Base-by-base conservation (phyloP, 2,329 filamentous ascomycete genomes). In the Huntiella omanensis region DNA sequence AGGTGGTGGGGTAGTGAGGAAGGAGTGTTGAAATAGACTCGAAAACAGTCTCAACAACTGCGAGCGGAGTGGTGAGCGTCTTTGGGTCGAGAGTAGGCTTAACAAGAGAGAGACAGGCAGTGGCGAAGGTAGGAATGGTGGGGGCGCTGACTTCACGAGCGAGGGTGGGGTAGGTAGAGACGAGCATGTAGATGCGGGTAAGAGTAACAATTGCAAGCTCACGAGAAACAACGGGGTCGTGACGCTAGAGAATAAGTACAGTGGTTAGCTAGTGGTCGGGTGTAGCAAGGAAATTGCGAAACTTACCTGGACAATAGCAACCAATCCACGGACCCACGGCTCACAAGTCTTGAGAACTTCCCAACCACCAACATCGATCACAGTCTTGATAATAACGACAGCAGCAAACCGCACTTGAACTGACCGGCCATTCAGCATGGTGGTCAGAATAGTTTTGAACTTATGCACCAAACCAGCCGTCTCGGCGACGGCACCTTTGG, bases 81-180 rank as follows among this genome's bases (percentile, higher is more conserved):
- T 55, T 54, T 5, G 56, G 52, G 52, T 64, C 63, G 19, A 59
- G 61, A 2, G 65, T 59, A 0, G 63, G 58, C 53, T 75, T 67
- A 57, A 73, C 62, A 39, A 88, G 67, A 54, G 80, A 76, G 39
- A 94, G 61, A 54, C 81, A 85, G 3, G 80, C 69, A 1, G 74
- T 77, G 40, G 87, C 70, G 55, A 88, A 93, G 1, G 71, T 64
- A 1, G 83, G 76, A 15, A 95, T 64, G 3, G 76, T 83, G 2
- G 85, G 85, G 0, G 86, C 93, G 1, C 83, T 87, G 50, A 95
- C 83, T 58, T 95, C 87, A 54, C 88, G 73, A 39, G 88, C 69
- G 45, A 95, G 67, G 6, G 84, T 91, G 50, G 81, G 83, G 57
- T 86, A 86, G 34, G 80, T 75, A 56, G 86, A 83, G 36, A 87